Conservation (phyloP, 345 rosid genomes). For the Dipteronia sinensis region DNA sequence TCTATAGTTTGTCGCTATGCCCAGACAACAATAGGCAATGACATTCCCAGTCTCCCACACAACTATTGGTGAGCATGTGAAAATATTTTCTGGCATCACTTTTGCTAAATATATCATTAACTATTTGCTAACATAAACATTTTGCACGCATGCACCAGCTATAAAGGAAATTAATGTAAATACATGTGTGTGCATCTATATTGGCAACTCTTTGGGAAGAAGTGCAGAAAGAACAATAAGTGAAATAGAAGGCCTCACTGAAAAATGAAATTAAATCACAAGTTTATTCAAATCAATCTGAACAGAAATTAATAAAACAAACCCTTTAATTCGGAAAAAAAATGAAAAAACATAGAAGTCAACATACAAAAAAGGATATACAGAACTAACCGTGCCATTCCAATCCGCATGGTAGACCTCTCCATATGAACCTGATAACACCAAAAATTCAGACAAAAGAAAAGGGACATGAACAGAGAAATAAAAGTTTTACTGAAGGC, state of each 20-base stretch:
- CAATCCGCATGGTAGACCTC: conserved; percentile 98
- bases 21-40: not conserved
- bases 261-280: no score
- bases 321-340: not conserved
- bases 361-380: conserved; percentile 9
- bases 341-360: not conserved
- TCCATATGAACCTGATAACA: conserved; percentile 87
- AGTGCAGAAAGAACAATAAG: not conserved
- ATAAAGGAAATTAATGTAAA: not conserved
- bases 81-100: not conserved
- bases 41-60: not conserved
- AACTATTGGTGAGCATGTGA: not conserved
- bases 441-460: conserved; percentile 14
- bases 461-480: conserved; percentile 14
- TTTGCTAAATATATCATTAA: not conserved
- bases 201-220: not conserved
- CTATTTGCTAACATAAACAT: not conserved
- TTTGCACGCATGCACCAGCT: not conserved
- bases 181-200: not conserved
- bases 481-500: not conserved
- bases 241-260: not conserved
- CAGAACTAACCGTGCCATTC: conserved; percentile 91
- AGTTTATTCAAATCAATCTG: not conserved
- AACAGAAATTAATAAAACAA: not conserved
- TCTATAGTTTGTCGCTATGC: not conserved